These are phyloP conservation scores for Solanum megistacrolobum DNA, from an alignment of 257 asterid species.

Conservation along the genomic window DNA sequence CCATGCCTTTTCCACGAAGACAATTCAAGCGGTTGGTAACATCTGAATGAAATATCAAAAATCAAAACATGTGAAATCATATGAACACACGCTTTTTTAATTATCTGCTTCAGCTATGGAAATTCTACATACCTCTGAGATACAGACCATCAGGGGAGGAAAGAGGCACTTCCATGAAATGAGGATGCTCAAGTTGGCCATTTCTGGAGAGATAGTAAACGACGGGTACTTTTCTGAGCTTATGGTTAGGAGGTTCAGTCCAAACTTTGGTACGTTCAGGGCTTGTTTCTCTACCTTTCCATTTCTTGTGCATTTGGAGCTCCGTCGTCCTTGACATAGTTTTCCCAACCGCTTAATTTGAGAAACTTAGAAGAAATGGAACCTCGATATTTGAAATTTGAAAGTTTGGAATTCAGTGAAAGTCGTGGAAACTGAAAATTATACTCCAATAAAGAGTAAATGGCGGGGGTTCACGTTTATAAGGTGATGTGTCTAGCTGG, in stretches of 20 bases:
- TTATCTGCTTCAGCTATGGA: background rate
- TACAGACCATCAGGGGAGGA: constrained; percentile 54
- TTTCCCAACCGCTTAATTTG: background rate
- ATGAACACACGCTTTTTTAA: background rate
- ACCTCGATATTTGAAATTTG: background rate
- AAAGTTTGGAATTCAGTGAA: background rate
- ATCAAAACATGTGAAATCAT: background rate
- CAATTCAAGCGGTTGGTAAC: constrained; percentile 60
- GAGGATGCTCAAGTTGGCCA: constrained; percentile 93
- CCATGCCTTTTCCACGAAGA: constrained; percentile 82
- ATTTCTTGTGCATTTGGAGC: constrained; percentile 16
- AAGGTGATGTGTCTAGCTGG: background rate
- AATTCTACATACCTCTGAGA: constrained; percentile 36
- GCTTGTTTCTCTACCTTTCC: constrained; percentile 36
- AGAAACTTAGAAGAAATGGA: background rate
- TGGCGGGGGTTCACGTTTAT: constrained; percentile 1
- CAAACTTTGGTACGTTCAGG: constrained; percentile 55
- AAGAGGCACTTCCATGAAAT: constrained; percentile 86
- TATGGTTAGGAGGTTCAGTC: constrained; percentile 39
- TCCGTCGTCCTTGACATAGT: constrained; percentile 30
- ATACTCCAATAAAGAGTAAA: background rate
- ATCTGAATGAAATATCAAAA: constrained; percentile 19
- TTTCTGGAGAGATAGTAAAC: constrained; percentile 62
- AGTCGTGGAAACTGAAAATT: background rate
- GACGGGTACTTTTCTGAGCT: constrained; percentile 45